These are phyloP conservation scores for Cytospora chrysosperma DNA, from an alignment of 2,329 filamentous ascomycete species.

Conservation along the genomic window DNA sequence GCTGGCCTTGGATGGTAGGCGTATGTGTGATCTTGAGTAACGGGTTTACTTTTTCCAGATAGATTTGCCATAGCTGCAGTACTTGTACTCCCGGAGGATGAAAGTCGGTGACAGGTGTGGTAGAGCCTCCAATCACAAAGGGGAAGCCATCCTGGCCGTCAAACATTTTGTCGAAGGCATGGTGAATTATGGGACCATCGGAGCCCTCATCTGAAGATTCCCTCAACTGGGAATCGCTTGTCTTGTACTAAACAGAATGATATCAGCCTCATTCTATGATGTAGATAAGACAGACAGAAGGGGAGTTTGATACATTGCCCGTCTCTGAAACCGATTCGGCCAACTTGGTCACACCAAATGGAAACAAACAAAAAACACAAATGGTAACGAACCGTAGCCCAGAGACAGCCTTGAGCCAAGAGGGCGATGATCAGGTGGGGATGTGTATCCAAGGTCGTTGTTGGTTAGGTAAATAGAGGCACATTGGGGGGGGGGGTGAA, in stretches of 20 bases:
- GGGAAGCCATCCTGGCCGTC: constrained; percentile 56
- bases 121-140: constrained; percentile 51
- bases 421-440: not conserved
- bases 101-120: constrained; percentile 43
- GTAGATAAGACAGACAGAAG: not conserved
- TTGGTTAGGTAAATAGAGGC: not conserved
- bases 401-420: not conserved
- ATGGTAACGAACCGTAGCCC: not conserved
- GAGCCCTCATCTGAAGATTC: constrained; percentile 58
- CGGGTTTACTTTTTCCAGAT: constrained; percentile 68
- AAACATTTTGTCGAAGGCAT: constrained; percentile 61
- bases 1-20: constrained; percentile 61
- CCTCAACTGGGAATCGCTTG: constrained; percentile 44
- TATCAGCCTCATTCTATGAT: not conserved
- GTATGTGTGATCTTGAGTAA: constrained; percentile 67
- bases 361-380: not conserved
- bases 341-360: not conserved
- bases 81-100: constrained; percentile 60
- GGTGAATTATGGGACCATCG: constrained; percentile 54
- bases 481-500: not conserved
- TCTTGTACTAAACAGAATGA: constrained; percentile 43
- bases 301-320: not conserved
- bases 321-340: not conserved
- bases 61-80: constrained; percentile 67
- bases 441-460: not conserved